Evolutionary conservation across 208 protist species (phyloP), one percentile per base, ranked within the genome.

Genomic region (Leishmania amazonensis): DNA sequence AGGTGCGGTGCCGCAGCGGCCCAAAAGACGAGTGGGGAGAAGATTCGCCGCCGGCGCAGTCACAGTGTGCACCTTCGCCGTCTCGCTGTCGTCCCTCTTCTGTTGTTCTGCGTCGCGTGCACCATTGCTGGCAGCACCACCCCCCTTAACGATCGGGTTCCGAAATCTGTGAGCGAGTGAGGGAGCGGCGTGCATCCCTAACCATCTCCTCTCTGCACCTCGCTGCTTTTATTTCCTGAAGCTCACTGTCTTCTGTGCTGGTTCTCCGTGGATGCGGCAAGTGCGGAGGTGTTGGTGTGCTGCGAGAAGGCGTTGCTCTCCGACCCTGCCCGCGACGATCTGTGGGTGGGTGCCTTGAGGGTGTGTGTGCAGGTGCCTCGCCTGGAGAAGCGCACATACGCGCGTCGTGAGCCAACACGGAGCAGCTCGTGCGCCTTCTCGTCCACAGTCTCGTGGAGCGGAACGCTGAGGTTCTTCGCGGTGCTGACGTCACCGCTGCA

Each of bases 231-330:
- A 6, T 24, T 62, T 8, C 24, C 57, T 31, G 7, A 62, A 62
- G 24, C 57, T 31, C 57, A 13, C 31, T 24, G 57, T 3, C 57
- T 9, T 31, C 57, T 62, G 19, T 13, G 57, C 28, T 62, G 31
- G 57, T n/a, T 13, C 24, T 62, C 57, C 24, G 7, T n/a, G 57
- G 57, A 62, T 31, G 57, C 6, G 28, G 57, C 57, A n/a, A 31
- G 57, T 13, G 17, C 75, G 11, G 75, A 68, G 9, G 54, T 83
- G 53, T 54, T 83, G 4, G 75, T 79, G 40, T 79, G 74, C 75
- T 79, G 80, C 54, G 80, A 79, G 75, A 68, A 65, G 53, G 75
- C 80, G 8, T 83, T 83, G 40, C 75, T 75, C 35, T 76, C 68
- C 45, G 75, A 79, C 65, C 45, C 79, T 5, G 80, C 75, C 9